Percentiles rank a stretch among this genome's conserved stretches.
Conservation (phyloP, 768 basidiomycete genomes). For the Agaricus subrufescens region DNA sequence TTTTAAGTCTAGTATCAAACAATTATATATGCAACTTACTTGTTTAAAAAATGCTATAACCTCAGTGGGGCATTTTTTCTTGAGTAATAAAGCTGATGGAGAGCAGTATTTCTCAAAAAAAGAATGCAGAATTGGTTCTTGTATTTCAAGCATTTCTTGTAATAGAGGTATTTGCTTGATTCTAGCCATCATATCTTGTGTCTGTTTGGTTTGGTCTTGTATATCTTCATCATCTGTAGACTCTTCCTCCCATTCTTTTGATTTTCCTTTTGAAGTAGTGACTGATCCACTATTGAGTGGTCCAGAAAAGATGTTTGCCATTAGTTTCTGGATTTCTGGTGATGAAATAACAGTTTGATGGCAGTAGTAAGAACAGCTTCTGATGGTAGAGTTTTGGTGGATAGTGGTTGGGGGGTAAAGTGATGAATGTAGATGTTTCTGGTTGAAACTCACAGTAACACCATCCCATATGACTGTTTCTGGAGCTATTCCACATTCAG, state of each 20-base stretch:
- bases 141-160: too few relatives aligned
- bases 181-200: too few relatives aligned
- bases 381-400: constrained; percentile 7
- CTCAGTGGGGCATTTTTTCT: background rate
- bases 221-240: too few relatives aligned
- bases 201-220: too few relatives aligned
- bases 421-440: constrained; percentile 19
- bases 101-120: background rate
- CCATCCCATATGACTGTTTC: constrained; percentile 29
- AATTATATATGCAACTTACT: background rate
- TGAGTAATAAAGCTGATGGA: background rate
- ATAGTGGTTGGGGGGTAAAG: constrained; percentile 25
- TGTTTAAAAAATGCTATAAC: background rate
- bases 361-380: constrained; percentile 12
- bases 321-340: constrained; percentile 14
- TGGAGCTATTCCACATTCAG: constrained; percentile 21
- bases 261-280: too few relatives aligned
- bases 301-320: background rate
- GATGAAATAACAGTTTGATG: constrained; percentile 23
- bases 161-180: too few relatives aligned
- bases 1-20: background rate
- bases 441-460: constrained; percentile 24
- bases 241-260: too few relatives aligned
- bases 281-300: too few relatives aligned
- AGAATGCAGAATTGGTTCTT: background rate